phyloP scores from a whole-genome alignment of 164 flowering plant species.

The Aristolochia californica region DNA sequence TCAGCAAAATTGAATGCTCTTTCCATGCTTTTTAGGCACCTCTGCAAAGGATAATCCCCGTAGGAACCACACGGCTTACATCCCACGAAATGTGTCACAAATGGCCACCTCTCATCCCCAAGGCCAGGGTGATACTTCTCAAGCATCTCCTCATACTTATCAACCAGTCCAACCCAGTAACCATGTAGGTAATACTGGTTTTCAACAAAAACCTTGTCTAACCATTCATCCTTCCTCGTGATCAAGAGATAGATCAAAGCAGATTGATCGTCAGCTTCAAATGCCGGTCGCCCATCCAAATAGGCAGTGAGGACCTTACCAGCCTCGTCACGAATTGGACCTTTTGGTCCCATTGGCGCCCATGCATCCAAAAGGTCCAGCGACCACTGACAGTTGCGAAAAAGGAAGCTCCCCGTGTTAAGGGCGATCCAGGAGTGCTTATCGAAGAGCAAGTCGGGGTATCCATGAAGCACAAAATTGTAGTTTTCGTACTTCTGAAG shows the following conservation, averaged over 20 bases:
- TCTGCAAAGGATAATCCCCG: slow-evolving; percentile 82
- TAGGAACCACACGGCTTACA: slow-evolving; percentile 95
- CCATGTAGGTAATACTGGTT: slow-evolving; percentile 79
- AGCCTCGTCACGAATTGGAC: slow-evolving; percentile 70
- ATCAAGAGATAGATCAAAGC: slow-evolving; percentile 78
- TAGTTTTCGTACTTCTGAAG: slow-evolving; percentile 40
- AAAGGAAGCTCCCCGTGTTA: slow-evolving; percentile 79
- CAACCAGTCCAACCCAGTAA: slow-evolving; percentile 82
- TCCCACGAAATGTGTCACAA: slow-evolving; percentile 93
- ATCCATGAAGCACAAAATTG: slow-evolving; percentile 81
- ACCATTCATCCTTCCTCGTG: slow-evolving; percentile 59
- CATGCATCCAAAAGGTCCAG: slow-evolving; percentile 79
- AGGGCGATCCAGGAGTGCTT: slow-evolving; percentile 83
- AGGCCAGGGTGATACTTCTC: slow-evolving; percentile 86
- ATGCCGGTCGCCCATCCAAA: slow-evolving; percentile 75
- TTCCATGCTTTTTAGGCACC: slow-evolving; percentile 84
- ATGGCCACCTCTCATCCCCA: slow-evolving; percentile 96
- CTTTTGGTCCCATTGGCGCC: slow-evolving; percentile 98
- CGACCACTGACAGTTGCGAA: slow-evolving; percentile 92
- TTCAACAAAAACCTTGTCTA: slow-evolving; percentile 69
- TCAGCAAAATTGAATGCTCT: slow-evolving; percentile 92
- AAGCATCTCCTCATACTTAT: slow-evolving; percentile 74
- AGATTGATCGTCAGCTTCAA: slow-evolving; percentile 95
- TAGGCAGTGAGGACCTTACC: slow-evolving; percentile 70
- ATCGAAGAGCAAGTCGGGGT: slow-evolving; percentile 66